A percentile compares a stretch with the other conserved stretches of the same genome.
These are phyloP conservation scores for Rhodamnia argentea DNA, from an alignment of 345 rosid species.

Conservation along the genomic window DNA sequence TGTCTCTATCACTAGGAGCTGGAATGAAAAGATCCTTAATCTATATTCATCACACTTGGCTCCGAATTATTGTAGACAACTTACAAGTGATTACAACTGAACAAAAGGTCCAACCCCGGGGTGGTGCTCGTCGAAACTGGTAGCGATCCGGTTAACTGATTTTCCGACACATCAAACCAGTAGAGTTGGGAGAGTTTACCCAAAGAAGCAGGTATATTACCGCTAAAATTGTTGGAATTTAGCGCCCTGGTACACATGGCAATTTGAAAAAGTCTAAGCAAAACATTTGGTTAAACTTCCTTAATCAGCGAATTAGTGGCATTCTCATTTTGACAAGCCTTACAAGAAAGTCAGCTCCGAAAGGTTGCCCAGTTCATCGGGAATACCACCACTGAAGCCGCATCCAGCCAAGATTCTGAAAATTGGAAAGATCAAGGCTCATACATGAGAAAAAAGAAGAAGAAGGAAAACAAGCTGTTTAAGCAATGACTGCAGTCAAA, in stretches of 20 bases:
- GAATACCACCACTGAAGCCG: slow-evolving; percentile 73
- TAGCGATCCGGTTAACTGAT: slow-evolving; percentile 23
- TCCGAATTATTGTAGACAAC: background rate
- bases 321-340: slow-evolving; percentile 10
- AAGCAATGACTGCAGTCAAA: background rate
- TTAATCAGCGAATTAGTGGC: background rate
- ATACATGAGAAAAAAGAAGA: background rate
- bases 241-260: slow-evolving; percentile 21
- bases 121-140: slow-evolving; percentile 24
- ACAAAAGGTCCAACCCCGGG: slow-evolving; percentile 34
- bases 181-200: slow-evolving; percentile 20
- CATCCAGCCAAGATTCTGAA: slow-evolving; percentile 82
- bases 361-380: slow-evolving; percentile 73
- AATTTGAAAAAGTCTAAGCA: background rate
- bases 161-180: slow-evolving; percentile 40
- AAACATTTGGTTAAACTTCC: background rate
- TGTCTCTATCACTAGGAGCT: background rate
- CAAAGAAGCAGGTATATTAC: slow-evolving; percentile 28
- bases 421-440: background rate
- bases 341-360: slow-evolving; percentile 79
- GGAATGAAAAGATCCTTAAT: background rate
- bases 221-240: slow-evolving; percentile 29
- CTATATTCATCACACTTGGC: background rate
- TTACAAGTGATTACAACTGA: slow-evolving; percentile 31
- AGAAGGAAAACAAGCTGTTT: background rate